Conservation (phyloP, 768 basidiomycete genomes). For the Trametes elegans region DNA sequence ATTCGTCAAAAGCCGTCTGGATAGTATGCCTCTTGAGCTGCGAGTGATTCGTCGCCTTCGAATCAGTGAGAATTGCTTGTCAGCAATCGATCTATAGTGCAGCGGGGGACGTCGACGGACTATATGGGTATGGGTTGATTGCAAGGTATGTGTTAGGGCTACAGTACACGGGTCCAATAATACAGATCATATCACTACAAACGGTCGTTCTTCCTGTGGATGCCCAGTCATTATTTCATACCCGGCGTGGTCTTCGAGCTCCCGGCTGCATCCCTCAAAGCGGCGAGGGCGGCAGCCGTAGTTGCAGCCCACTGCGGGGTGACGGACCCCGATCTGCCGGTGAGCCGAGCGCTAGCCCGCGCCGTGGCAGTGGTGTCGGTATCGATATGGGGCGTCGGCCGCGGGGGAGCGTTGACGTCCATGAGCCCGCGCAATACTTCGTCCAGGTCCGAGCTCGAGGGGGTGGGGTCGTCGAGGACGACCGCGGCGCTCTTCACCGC, state of each 20-base stretch:
- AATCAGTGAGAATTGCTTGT: not conserved
- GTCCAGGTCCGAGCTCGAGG: slow-evolving; percentile 39
- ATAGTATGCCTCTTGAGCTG: no score
- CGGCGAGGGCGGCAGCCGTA: not conserved
- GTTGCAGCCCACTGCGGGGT: slow-evolving; percentile 10
- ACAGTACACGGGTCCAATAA: not conserved
- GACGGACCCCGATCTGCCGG: slow-evolving; percentile 12
- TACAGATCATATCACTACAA: not conserved
- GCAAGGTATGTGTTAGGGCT: not conserved
- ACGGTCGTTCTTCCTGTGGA: not conserved
- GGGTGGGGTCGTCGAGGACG: slow-evolving; percentile 32
- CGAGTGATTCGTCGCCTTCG: no score
- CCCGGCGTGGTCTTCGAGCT: not conserved
- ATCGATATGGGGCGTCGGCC: not conserved
- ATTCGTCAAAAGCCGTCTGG: no score
- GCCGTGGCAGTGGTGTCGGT: not conserved
- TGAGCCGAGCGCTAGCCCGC: not conserved
- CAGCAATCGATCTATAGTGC: not conserved
- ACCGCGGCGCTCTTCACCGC: slow-evolving; percentile 37
- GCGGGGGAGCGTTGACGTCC: slow-evolving; percentile 16
- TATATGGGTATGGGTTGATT: not conserved
- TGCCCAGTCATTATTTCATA: slow-evolving; percentile 1
- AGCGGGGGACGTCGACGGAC: not conserved
- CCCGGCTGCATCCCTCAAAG: not conserved
- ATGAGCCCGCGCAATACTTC: slow-evolving; percentile 43